Evolutionary conservation across 345 rosid genomes (phyloP), one percentile per base, ranked within the genome.

Genomic region (Litchi chinensis): DNA sequence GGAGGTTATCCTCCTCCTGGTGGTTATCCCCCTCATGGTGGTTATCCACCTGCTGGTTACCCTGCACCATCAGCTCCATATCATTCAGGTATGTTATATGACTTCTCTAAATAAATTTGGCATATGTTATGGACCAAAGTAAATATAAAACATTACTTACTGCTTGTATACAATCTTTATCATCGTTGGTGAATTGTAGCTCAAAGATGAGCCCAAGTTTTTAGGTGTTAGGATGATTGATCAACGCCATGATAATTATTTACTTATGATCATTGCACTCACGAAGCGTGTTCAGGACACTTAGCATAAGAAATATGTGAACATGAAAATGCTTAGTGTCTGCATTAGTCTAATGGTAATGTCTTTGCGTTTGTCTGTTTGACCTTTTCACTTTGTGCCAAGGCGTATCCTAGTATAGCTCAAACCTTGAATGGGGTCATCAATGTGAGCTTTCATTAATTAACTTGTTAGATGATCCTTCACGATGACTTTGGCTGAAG

Each of bases 51-150:
- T 1, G 73, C 90, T 8, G 90, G 90, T 80, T 88, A 93, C 70
- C 89, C 86, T 24, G 92, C 91, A 28, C 77, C 90, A n/a, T 90
- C 91, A 24, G 88, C 89, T 77, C 83, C 91, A 16, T 92, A 90
- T 71, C 89, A 91, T 52, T 73, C 92, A 82, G 98, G 91, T 78
- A 84, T 19, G 78, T 68, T 15, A 73, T 72, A 5, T 70, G 41
- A 26, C 76, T 74, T 43, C 43, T 8, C 28, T 0, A 21, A 3
- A 62, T 7, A 8, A 26, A 19, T 52, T 74, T 52, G 63, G 48
- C 44, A 18, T 68, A 10, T 46, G 40, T 15, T 32, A 0, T 52
- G 40, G 26, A 56, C 50, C 10, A 67, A 0, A 54, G 6, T 48
- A n/a, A 10, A 19, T 70, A 69, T 18, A 32, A 50, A n/a, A 56